phyloP scores from a whole-genome alignment of 352 stramenopile genomes.

The Stephanocyclus meneghinianus region DNA sequence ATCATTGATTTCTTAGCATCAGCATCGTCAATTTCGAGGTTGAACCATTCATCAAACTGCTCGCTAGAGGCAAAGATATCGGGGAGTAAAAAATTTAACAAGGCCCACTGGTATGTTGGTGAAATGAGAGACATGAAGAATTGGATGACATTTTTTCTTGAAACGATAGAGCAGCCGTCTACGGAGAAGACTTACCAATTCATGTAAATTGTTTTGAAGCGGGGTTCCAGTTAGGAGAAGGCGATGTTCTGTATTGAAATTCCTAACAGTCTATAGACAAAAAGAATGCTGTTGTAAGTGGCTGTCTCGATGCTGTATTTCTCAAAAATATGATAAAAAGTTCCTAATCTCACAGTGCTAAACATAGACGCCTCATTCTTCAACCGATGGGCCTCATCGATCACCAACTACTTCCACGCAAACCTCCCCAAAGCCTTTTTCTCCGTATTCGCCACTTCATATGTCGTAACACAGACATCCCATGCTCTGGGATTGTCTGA shows the following conservation, averaged over 20 bases:
- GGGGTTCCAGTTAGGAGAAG: constrained; percentile 89
- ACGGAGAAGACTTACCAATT: constrained; percentile 79
- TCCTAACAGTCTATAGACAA: constrained; percentile 67
- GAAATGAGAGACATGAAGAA: neutral
- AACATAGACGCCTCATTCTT: constrained; percentile 97
- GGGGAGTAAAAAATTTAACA: constrained; percentile 98
- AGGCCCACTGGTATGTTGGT: constrained; percentile 85
- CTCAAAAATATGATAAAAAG: neutral
- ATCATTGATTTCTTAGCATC: constrained; percentile 89
- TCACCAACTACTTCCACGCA: constrained; percentile 93
- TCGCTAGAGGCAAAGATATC: constrained; percentile 95
- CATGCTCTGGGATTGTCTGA: constrained; percentile 81
- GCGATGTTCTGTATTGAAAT: constrained; percentile 80
- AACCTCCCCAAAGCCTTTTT: constrained; percentile 89
- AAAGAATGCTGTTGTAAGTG: neutral
- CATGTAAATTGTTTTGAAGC: constrained; percentile 99
- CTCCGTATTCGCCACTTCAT: constrained; percentile 97
- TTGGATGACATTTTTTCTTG: neutral
- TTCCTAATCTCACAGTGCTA: constrained; percentile 47
- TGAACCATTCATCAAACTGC: constrained; percentile 99
- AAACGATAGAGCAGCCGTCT: neutral
- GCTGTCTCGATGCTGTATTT: neutral
- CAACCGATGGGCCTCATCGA: constrained; percentile 98
- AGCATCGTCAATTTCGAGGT: constrained; percentile 91
- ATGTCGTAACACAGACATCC: constrained; percentile 98